phyloP scores from a whole-genome alignment of 441 rosid genomes.

The Pelargonium citronellum region DNA sequence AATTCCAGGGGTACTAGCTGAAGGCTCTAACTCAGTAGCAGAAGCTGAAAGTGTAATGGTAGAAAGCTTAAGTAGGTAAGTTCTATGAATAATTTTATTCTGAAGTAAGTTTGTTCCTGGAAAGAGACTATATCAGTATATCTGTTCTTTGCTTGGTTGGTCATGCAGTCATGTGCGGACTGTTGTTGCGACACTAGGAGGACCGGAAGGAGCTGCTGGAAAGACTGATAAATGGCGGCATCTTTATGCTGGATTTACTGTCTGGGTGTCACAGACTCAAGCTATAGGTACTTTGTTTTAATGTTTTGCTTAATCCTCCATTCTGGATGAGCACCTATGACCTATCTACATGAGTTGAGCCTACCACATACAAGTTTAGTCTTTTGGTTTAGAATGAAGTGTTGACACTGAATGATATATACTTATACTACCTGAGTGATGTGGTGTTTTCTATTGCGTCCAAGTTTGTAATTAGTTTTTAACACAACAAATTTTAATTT shows the following conservation, averaged over 20 bases:
- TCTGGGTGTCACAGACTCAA: conserved; percentile 78
- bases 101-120: background rate
- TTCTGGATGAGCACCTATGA: conserved; percentile 6
- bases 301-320: conserved; percentile 14
- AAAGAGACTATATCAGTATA: background rate
- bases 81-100: background rate
- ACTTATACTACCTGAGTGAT: background rate
- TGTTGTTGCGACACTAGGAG: conserved; percentile 81
- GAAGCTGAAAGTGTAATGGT: conserved; percentile 60
- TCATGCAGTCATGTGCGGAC: conserved; percentile 72
- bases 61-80: conserved; percentile 82
- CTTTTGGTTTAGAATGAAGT: no score
- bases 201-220: conserved; percentile 64
- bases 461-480: background rate
- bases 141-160: conserved; percentile 19
- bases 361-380: no score
- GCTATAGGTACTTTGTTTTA: conserved; percentile 45
- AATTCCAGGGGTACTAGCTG: conserved; percentile 64
- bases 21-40: conserved; percentile 59
- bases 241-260: conserved; percentile 77
- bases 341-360: background rate
- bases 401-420: no score
- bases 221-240: conserved; percentile 63
- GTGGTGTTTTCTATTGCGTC: background rate
- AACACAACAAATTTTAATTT: background rate